Percentiles rank a stretch among this genome's conserved stretches.
phyloP scores from a whole-genome alignment of 768 basidiomycete genomes.

The Xerocomellus chrysenteron region DNA sequence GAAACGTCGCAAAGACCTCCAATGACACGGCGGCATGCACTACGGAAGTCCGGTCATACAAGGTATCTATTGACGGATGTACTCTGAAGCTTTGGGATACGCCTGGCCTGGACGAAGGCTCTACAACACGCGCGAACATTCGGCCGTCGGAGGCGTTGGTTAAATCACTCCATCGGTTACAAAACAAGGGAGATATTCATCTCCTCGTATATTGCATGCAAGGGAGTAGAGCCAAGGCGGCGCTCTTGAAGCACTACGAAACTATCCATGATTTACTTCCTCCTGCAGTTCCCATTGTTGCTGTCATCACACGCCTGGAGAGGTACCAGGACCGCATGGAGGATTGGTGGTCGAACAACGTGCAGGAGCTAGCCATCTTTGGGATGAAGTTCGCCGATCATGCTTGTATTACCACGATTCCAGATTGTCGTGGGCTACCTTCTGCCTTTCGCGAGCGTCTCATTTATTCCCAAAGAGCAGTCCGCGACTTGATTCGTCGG shows the following conservation, averaged over 20 bases:
- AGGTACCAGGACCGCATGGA: conserved; percentile 22
- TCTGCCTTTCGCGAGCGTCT: conserved; percentile 11
- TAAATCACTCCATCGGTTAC: conserved; percentile 9
- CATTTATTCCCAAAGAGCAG: conserved; percentile 8
- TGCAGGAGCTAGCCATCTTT: not conserved
- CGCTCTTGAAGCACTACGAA: conserved; percentile 18
- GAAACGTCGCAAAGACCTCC: conserved; percentile 15
- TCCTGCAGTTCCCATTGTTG: conserved; percentile 13
- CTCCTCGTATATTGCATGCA: conserved; percentile 25
- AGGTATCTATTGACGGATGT: conserved; percentile 10
- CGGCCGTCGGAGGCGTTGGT: conserved; percentile 3
- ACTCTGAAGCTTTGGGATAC: conserved; percentile 16
- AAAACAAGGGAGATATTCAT: conserved; percentile 6
- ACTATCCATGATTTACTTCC: conserved; percentile 7
- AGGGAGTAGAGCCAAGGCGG: conserved; percentile 17
- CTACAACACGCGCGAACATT: not conserved
- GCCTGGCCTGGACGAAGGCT: conserved; percentile 19
- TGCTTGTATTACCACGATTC: conserved; percentile 21
- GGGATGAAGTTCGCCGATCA: conserved; percentile 21
- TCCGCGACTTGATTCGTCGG: conserved; percentile 13
- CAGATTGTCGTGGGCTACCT: conserved; percentile 1
- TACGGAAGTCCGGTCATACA: conserved; percentile 5
- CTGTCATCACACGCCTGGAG: conserved; percentile 21
- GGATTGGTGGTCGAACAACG: conserved; percentile 22
- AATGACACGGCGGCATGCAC: conserved; percentile 23